phyloP scores from a whole-genome alignment of 495 filamentous ascomycete genomes.

The Aspergillus diversus region DNA sequence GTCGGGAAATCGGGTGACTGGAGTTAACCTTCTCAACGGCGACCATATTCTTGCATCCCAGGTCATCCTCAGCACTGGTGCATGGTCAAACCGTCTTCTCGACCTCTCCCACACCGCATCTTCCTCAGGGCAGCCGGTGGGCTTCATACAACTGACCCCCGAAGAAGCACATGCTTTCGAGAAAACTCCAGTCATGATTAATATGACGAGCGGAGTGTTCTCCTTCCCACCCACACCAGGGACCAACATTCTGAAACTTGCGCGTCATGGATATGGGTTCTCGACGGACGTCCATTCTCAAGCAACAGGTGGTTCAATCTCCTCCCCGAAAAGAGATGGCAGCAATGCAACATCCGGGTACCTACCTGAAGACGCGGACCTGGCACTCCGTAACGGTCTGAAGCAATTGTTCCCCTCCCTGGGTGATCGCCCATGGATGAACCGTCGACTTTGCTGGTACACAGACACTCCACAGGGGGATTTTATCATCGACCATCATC shows the following conservation, averaged over 20 bases:
- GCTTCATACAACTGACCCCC: conserved; percentile 67
- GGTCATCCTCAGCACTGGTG: conserved; percentile 76
- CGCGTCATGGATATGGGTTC: conserved; percentile 79
- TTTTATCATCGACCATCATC: conserved; percentile 77
- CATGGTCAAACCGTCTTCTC: conserved; percentile 74
- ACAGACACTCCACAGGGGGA: conserved; percentile 74
- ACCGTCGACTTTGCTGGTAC: conserved; percentile 82
- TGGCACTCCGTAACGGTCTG: conserved; percentile 59
- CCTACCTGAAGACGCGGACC: conserved; percentile 40
- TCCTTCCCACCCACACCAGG: conserved; percentile 64
- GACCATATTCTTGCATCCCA: conserved; percentile 61
- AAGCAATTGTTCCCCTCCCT: conserved; percentile 61
- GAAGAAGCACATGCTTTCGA: conserved; percentile 62
- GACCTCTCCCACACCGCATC: conserved; percentile 68
- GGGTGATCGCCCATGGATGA: conserved; percentile 59
- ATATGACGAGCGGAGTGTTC: conserved; percentile 76
- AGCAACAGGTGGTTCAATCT: conserved; percentile 23
- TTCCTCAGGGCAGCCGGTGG: conserved; percentile 75
- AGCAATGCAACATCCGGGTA: conserved; percentile 35
- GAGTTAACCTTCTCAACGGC: conserved; percentile 42
- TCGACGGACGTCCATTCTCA: conserved; percentile 22
- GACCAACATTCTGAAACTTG: conserved; percentile 63
- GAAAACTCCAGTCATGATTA: conserved; percentile 71
- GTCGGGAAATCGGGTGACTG: conserved; percentile 22
- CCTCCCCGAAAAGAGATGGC: conserved; percentile 27